These are phyloP conservation scores for Sanguinoderma infundibulare DNA, from an alignment of 1,284 basidiomycete genomes.

Conservation along the genomic window DNA sequence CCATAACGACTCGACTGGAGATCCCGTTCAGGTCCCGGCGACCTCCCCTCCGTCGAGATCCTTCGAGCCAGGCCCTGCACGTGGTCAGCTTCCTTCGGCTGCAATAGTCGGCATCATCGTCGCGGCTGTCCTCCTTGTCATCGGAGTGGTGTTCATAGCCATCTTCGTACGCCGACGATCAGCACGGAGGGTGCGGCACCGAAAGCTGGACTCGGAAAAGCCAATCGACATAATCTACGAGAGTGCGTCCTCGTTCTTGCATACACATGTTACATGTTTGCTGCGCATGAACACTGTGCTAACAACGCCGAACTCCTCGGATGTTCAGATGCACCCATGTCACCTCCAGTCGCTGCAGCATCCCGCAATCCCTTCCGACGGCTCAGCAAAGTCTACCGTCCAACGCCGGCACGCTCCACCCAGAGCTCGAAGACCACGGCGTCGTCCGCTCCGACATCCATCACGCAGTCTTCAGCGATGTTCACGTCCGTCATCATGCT, in stretches of 20 bases:
- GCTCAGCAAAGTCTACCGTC: slow-evolving; percentile 21
- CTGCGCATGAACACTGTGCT: not conserved
- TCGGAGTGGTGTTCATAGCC: not conserved
- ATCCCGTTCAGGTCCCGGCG: slow-evolving; percentile 1
- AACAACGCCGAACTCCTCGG: not conserved
- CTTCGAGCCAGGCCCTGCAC: not conserved
- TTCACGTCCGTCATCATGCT: slow-evolving; percentile 28
- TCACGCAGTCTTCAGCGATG: slow-evolving; percentile 27
- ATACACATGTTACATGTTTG: not conserved
- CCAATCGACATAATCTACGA: slow-evolving; percentile 18
- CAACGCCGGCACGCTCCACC: slow-evolving; percentile 17
- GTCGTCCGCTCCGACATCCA: slow-evolving; percentile 20
- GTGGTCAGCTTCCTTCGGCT: not conserved
- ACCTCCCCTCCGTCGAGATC: not conserved
- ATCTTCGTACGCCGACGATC: slow-evolving; percentile 14
- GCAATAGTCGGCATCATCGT: slow-evolving; percentile 16
- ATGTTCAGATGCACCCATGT: not conserved
- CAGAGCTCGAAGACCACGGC: slow-evolving; percentile 23
- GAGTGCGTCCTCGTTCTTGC: slow-evolving; percentile 5
- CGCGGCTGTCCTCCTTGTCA: not conserved
- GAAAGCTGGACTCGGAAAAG: slow-evolving; percentile 15
- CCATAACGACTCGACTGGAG: slow-evolving; percentile 5
- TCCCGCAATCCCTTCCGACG: slow-evolving; percentile 8
- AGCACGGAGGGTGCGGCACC: slow-evolving; percentile 17
- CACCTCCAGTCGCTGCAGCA: not conserved